phyloP scores from a whole-genome alignment of 1,284 basidiomycete species.

The Ceratobasidium sp. region DNA sequence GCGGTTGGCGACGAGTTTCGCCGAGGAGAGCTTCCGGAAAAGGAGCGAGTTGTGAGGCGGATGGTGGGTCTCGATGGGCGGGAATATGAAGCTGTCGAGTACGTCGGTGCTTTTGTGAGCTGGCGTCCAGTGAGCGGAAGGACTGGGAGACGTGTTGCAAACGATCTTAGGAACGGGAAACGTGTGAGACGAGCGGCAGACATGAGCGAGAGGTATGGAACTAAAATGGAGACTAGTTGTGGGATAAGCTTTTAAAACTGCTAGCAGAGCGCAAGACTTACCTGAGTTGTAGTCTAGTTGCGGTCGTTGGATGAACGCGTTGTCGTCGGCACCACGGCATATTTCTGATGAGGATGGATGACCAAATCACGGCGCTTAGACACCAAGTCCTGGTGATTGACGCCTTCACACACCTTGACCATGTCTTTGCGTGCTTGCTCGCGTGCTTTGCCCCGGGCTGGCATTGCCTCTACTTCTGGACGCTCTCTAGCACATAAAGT shows the following conservation, averaged over 20 bases:
- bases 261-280: slow-evolving; percentile 34
- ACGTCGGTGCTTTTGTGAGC: slow-evolving; percentile 28
- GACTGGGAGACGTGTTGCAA: slow-evolving; percentile 49
- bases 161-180: slow-evolving; percentile 36
- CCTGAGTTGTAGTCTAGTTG: not conserved
- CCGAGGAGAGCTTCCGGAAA: slow-evolving; percentile 25
- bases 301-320: slow-evolving; percentile 24
- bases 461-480: slow-evolving; percentile 9
- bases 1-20: slow-evolving; percentile 42
- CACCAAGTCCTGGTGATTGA: not conserved
- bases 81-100: slow-evolving; percentile 9
- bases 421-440: slow-evolving; percentile 34
- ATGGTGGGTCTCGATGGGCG: slow-evolving; percentile 11
- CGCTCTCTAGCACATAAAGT: not conserved
- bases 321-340: slow-evolving; percentile 26
- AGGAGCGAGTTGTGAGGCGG: slow-evolving; percentile 25
- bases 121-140: slow-evolving; percentile 49
- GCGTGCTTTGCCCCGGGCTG: slow-evolving; percentile 25
- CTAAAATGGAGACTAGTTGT: not conserved
- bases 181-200: slow-evolving; percentile 25
- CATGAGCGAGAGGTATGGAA: not conserved
- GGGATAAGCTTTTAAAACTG: slow-evolving; percentile 5
- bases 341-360: not conserved
- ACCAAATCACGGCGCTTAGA: slow-evolving; percentile 26
- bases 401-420: slow-evolving; percentile 19